phyloP scores from a whole-genome alignment of 306 rosid genomes.

The Aeschynomene evenia region DNA sequence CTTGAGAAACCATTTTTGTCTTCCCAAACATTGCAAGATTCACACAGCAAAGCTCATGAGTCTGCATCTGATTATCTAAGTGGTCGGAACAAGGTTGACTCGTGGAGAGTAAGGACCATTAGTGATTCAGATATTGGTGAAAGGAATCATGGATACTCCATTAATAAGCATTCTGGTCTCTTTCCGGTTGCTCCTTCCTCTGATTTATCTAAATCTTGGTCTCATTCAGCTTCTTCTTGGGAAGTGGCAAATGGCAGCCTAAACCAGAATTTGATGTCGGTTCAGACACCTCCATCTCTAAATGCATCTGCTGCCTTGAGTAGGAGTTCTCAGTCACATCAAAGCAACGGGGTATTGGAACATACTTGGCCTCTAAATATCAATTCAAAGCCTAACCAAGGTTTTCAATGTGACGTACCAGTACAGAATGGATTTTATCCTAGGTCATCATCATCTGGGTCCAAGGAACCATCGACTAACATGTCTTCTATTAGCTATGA shows the following conservation, averaged over 20 bases:
- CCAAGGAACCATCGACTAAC: constrained; percentile 54
- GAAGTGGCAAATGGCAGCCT: constrained; percentile 59
- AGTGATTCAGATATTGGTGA: constrained; percentile 47
- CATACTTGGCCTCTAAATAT: constrained; percentile 60
- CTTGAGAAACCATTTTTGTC: constrained; percentile 47
- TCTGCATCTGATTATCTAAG: constrained; percentile 40
- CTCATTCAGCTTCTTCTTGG: constrained; percentile 72
- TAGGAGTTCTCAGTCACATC: constrained; percentile 57
- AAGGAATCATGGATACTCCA: constrained; percentile 48
- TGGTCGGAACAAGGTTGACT: constrained; percentile 48
- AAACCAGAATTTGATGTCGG: constrained; percentile 57
- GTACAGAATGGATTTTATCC: constrained; percentile 58
- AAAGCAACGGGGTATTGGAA: constrained; percentile 56
- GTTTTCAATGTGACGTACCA: constrained; percentile 50
- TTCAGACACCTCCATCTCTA: constrained; percentile 51
- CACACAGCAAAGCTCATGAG: constrained; percentile 47
- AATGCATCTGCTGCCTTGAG: constrained; percentile 46
- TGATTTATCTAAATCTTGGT: constrained; percentile 60
- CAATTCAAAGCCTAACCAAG: constrained; percentile 51
- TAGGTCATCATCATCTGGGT: constrained; percentile 61
- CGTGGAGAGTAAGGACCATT: constrained; percentile 56
- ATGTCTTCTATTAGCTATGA: constrained; percentile 61
- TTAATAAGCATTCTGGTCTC: constrained; percentile 44
- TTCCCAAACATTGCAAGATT: constrained; percentile 54
- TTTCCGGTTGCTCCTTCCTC: constrained; percentile 44